Conservation (phyloP, 345 rosid genomes). For the Sisymbrium altissimum region DNA sequence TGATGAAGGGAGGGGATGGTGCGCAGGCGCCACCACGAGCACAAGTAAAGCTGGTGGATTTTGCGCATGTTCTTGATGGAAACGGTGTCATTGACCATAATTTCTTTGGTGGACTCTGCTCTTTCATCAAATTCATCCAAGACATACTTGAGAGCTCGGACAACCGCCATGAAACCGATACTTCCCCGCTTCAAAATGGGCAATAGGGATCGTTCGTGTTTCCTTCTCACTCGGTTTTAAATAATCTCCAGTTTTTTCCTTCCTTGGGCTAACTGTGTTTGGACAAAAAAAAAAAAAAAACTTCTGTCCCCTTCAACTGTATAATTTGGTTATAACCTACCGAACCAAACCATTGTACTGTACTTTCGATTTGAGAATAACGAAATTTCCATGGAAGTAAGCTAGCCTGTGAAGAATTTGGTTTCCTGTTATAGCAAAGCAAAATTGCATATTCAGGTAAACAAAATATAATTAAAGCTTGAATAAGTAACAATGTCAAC, state of each 20-base stretch:
- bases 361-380: not conserved
- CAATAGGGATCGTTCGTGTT: not conserved
- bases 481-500: conserved; percentile 21
- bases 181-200: conserved; percentile 13
- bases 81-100: conserved; percentile 81
- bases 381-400: not conserved
- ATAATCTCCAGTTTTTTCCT: conserved; percentile 13
- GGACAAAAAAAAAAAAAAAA: not conserved
- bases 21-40: conserved; percentile 11
- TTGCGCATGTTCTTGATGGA: conserved; percentile 80
- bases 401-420: conserved; percentile 2
- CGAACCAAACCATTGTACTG: not conserved
- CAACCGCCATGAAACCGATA: conserved; percentile 25
- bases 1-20: conserved; percentile 29
- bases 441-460: not conserved
- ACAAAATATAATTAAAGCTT: conserved; percentile 17
- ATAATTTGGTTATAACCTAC: not conserved
- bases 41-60: conserved; percentile 76
- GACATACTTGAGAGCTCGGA: conserved; percentile 50
- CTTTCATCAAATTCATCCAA: conserved; percentile 68
- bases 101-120: conserved; percentile 89
- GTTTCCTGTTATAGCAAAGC: conserved; percentile 22
- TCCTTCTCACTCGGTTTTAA: not conserved
- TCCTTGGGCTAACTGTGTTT: not conserved
- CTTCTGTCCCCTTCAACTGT: conserved; percentile 12